Base-by-base conservation (phyloP, 805 yeast genomes). In the Metschnikowia borealis region DNA sequence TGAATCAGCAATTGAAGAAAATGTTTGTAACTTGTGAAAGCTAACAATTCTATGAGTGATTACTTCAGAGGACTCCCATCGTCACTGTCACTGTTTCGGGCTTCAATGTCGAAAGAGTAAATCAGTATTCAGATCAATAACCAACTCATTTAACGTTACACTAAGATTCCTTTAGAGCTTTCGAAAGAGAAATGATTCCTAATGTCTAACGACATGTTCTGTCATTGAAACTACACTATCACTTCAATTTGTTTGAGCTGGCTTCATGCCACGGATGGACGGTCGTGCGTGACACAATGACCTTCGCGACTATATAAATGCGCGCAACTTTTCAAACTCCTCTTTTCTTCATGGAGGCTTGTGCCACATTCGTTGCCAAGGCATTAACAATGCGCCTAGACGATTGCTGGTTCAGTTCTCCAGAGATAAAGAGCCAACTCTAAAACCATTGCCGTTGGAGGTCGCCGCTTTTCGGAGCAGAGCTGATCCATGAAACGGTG, bases 381-480 rank as follows among this genome's bases (percentile, higher is more conserved):
- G 57, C 59, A 52, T 55, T 51, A 52, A 54, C 57, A 48, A 21
- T 40, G 56, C 29, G 57, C 58, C 54, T 44, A 54, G 53, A 49
- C 38, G 37, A 41, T 40, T 20, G 40, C 21, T n/a, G 46, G 35
- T 41, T 20, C 49, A 18, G 43, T 56, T 53, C 49, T 52, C 59
- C 59, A 66, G 42, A 67, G 64, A 69, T 47, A 36, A 57, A 49
- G 44, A 52, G 44, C 70, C 94, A 84, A 82, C 89, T 84, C 86
- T 88, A 89, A 89, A 89, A 89, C 97, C 97, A 89, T 89, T 89
- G 96, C 91, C 82, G 88, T 85, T 84, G 69, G 90, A 89, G 96
- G 96, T 85, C 84, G 89, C 89, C 85, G 77, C 73, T 69, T 69
- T 62, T 64, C 60, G 51, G 61, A 59, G 67, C 77, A 78, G 70